Evolutionary conservation across 2,329 filamentous ascomycete genomes (phyloP).

Genomic region (Aureobasidium lini): DNA sequence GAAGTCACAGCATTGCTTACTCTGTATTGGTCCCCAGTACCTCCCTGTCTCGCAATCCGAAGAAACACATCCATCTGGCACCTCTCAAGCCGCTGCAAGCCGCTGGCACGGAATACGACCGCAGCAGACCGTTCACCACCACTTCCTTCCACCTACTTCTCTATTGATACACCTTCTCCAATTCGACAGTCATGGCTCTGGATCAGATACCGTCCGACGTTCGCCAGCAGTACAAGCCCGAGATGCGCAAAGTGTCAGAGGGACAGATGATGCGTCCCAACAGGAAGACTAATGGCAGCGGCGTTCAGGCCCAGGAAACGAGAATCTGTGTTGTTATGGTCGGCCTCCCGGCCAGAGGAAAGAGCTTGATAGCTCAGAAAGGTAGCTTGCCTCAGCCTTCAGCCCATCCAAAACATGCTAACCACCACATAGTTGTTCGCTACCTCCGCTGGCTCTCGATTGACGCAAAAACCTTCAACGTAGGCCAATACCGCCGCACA

Average conservation of each 20-base stretch:
- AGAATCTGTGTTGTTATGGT: slow-evolving; percentile 99
- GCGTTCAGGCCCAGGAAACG: slow-evolving; percentile 86
- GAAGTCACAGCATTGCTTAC: neutral
- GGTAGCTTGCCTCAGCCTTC: slow-evolving; percentile 48
- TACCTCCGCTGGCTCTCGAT: slow-evolving; percentile 97
- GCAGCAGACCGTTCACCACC: neutral
- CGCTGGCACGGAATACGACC: neutral
- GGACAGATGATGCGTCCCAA: slow-evolving; percentile 15
- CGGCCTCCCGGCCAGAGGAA: slow-evolving; percentile 86
- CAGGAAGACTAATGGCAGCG: slow-evolving; percentile 50
- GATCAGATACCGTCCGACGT: neutral
- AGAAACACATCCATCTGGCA: neutral
- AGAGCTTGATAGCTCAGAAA: slow-evolving; percentile 96
- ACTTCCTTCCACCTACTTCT: neutral
- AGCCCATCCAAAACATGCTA: neutral
- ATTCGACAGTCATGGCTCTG: slow-evolving; percentile 8
- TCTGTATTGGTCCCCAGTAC: neutral
- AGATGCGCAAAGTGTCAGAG: slow-evolving; percentile 13
- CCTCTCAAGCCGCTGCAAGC: slow-evolving; percentile 5
- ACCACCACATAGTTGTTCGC: slow-evolving; percentile 36
- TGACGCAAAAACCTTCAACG: slow-evolving; percentile 90
- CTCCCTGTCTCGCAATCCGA: neutral
- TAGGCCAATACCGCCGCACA: slow-evolving; percentile 87
- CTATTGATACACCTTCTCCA: neutral
- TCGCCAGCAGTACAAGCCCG: slow-evolving; percentile 14